Base-by-base conservation (phyloP, 1,284 basidiomycete genomes). In the Trichosporon sp. region DNA sequence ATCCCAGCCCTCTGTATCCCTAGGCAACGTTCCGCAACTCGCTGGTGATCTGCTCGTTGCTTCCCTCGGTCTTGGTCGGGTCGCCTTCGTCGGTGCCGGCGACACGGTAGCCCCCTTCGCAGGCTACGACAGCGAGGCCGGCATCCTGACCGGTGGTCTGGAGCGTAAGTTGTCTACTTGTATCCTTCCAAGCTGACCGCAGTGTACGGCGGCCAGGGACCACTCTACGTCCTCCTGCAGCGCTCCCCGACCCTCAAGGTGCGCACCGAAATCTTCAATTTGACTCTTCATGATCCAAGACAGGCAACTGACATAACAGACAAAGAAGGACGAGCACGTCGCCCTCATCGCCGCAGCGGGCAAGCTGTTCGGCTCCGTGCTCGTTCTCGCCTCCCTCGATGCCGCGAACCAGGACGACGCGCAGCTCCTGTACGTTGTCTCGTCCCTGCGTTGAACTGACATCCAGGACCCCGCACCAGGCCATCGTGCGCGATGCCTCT, bases 1-100 rank as follows among this genome's bases (percentile, higher is more conserved):
- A 61, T 78, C 11, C 2, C 71, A 93, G 92, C 92, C 92, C 31
- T 81, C 92, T 61, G 91, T 93, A 4, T 92, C 92, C 0, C 88
- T 89, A 31, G 92, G 90, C 63, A 93, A 93, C 84, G 87, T 93
- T 48, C 86, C 89, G 6, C 92, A 93, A 78, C 87, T 93, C 16
- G 88, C 91, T 0, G 89, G 85, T 16, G 92, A 93, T 82, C 83
- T 93, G 12, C 83, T 93, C 70, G 90, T 92, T 70, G 80, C 89
- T 4, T 89, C 90, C 0, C 85, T 92, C 61, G 85, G 84, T 16
- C 86, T 93, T 8, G 78, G 82, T 68, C 86, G 87, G 54, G 83
- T 92, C 8, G 92, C 89, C 8, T 79, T 74, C 37, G 80, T 90
- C 21, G 87, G 92, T 26, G 87, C 89, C 73, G 85, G 90, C 16